Conservation (phyloP, 371 early-diverging fungal genomes). For the Mortierella sp. region DNA sequence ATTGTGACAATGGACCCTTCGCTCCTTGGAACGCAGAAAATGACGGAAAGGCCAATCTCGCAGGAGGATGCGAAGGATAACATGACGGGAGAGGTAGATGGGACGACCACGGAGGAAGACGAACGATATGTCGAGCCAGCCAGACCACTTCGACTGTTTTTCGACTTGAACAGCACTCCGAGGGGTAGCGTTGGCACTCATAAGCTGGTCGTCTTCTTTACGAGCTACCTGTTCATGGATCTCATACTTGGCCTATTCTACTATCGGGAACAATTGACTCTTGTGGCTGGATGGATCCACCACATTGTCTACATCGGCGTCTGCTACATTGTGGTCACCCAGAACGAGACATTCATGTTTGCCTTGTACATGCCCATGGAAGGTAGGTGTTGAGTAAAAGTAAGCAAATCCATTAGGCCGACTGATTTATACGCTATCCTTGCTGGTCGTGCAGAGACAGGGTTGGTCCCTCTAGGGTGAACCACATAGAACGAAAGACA, state of each 20-base stretch:
- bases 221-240: slow-evolving; percentile 59
- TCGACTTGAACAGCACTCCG: slow-evolving; percentile 21
- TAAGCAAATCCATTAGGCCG: no score
- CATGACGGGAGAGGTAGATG: background rate
- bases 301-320: slow-evolving; percentile 58
- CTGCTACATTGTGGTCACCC: slow-evolving; percentile 17
- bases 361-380: slow-evolving; percentile 24
- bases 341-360: slow-evolving; percentile 4
- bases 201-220: slow-evolving; percentile 19
- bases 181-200: slow-evolving; percentile 10
- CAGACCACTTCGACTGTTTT: slow-evolving; percentile 12
- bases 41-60: background rate
- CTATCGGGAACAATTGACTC: slow-evolving; percentile 60
- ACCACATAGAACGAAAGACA: background rate
- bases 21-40: background rate
- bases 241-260: slow-evolving; percentile 56
- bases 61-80: background rate
- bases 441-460: background rate
- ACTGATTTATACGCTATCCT: background rate
- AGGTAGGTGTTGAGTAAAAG: slow-evolving; percentile 21
- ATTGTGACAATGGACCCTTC: slow-evolving; percentile 20
- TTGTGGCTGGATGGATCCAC: slow-evolving; percentile 69
- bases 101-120: background rate
- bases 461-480: background rate
- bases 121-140: background rate